Evolutionary conservation across 441 rosid species (phyloP).

Genomic region (Bocquillonia castaneifolia): DNA sequence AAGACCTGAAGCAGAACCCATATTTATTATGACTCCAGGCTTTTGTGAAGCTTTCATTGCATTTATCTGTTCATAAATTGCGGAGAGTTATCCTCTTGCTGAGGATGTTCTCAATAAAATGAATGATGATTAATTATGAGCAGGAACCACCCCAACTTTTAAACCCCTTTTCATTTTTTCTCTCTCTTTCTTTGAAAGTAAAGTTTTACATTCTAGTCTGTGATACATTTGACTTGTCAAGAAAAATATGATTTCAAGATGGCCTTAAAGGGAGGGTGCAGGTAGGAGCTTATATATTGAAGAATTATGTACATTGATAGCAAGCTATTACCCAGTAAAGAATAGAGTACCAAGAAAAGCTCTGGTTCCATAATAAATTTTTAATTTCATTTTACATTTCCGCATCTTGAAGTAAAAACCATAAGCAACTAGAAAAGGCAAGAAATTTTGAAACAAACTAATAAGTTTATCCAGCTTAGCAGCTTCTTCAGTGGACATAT

Average conservation of each 20-base stretch:
- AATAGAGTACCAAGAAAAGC: background rate
- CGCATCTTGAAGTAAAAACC: background rate
- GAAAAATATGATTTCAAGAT: background rate
- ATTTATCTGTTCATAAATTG: conserved; percentile 47
- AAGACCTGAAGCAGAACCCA: conserved; percentile 90
- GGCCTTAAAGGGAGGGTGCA: background rate
- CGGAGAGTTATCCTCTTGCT: conserved; percentile 4
- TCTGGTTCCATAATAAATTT: background rate
- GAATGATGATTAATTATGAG: background rate
- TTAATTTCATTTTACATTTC: background rate
- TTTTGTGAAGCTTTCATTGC: conserved; percentile 64
- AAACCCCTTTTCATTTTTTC: background rate
- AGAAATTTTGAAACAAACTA: background rate
- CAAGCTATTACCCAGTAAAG: background rate
- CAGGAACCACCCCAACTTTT: background rate
- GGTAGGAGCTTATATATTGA: background rate
- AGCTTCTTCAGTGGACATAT: background rate
- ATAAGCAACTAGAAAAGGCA: background rate
- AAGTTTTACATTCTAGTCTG: background rate
- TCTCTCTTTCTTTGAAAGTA: background rate
- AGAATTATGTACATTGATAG: background rate
- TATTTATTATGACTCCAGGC: conserved; percentile 87
- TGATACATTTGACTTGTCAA: background rate
- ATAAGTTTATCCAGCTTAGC: background rate
- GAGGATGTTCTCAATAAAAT: background rate